Evolutionary conservation across 2,329 filamentous ascomycete genomes (phyloP).

Genomic region (Fusarium sp.): DNA sequence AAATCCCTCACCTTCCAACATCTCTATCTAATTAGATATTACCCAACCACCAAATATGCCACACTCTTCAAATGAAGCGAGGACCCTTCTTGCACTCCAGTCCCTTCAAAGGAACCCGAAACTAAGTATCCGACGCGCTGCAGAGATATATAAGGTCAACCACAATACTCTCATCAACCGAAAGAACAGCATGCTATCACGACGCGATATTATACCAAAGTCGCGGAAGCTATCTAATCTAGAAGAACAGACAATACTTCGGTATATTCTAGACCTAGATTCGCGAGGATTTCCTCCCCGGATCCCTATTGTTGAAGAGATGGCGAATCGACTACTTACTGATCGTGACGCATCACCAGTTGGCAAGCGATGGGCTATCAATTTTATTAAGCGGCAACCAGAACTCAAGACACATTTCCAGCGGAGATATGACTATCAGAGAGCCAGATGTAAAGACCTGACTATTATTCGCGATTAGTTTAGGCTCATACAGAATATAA

Average conservation of each 20-base stretch:
- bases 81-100: background rate
- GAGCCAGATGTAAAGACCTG: background rate
- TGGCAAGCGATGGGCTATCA: background rate
- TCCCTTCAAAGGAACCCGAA: background rate
- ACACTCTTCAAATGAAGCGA: background rate
- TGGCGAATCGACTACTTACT: background rate
- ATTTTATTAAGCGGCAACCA: background rate
- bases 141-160: background rate
- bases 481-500: too few species aligned
- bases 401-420: too few species aligned
- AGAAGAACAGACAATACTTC: background rate
- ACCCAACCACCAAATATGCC: too few species aligned
- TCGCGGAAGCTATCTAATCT: background rate
- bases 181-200: background rate
- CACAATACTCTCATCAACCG: background rate
- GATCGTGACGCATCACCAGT: background rate
- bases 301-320: too few species aligned
- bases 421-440: too few species aligned
- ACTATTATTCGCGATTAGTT: background rate
- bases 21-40: too few species aligned
- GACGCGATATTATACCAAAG: background rate
- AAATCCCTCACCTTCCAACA: too few species aligned
- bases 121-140: background rate
- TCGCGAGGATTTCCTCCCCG: background rate
- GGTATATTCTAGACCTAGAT: background rate